Evolutionary conservation across 768 basidiomycete species (phyloP).

Genomic region (Rhodotorula paludigena): DNA sequence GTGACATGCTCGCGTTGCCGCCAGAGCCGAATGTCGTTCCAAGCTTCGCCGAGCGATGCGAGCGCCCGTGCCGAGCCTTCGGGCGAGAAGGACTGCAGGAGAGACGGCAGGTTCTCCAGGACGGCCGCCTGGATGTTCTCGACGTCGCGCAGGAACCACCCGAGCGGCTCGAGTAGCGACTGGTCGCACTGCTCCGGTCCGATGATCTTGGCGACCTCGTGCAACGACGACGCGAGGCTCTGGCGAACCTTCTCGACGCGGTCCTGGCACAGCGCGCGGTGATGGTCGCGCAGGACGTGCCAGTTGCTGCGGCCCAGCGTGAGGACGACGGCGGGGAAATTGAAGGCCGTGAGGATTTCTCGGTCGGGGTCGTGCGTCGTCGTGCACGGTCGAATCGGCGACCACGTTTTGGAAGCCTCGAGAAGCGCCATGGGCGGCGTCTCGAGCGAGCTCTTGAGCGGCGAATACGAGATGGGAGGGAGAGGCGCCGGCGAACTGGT

Average conservation of each 20-base stretch:
- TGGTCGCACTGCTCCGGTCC: slow-evolving; percentile 61
- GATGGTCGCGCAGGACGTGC: slow-evolving; percentile 63
- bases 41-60: slow-evolving; percentile 52
- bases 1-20: slow-evolving; percentile 70
- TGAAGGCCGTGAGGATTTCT: slow-evolving; percentile 75
- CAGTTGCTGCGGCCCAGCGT: slow-evolving; percentile 73
- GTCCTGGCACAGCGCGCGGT: slow-evolving; percentile 62
- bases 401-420: slow-evolving; percentile 7
- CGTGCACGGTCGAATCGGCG: slow-evolving; percentile 16
- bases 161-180: slow-evolving; percentile 70
- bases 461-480: slow-evolving; percentile 19
- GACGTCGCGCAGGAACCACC: slow-evolving; percentile 53
- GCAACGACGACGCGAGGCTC: slow-evolving; percentile 79
- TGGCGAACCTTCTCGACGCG: slow-evolving; percentile 62
- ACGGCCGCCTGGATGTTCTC: slow-evolving; percentile 68
- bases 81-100: slow-evolving; percentile 54
- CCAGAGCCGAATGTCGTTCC: slow-evolving; percentile 68
- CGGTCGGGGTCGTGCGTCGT: slow-evolving; percentile 59
- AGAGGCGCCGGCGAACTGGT: background rate
- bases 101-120: slow-evolving; percentile 62
- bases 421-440: slow-evolving; percentile 22
- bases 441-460: slow-evolving; percentile 31
- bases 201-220: slow-evolving; percentile 81
- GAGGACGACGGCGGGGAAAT: slow-evolving; percentile 82
- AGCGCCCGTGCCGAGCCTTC: slow-evolving; percentile 53